phyloP scores from a whole-genome alignment of 2,329 filamentous ascomycete species.

The Orbilia brochopaga region DNA sequence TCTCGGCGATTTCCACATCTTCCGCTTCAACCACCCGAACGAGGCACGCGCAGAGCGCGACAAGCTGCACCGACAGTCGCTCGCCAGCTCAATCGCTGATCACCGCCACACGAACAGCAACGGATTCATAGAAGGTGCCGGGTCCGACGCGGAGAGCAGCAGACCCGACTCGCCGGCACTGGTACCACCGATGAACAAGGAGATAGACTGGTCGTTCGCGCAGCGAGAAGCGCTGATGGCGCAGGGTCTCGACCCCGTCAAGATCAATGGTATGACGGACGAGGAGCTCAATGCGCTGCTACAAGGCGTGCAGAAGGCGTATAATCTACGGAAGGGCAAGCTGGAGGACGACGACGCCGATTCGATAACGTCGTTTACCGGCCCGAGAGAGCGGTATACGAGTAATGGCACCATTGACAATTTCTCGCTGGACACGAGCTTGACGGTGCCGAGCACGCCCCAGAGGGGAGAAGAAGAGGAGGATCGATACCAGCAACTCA shows the following conservation, averaged over 20 bases:
- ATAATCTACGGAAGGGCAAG: constrained; percentile 72
- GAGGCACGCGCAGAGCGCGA: constrained; percentile 89
- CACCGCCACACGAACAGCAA: constrained; percentile 68
- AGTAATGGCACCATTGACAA: constrained; percentile 94
- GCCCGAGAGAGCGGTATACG: constrained; percentile 87
- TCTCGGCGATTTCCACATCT: constrained; percentile 96
- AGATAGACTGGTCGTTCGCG: constrained; percentile 94
- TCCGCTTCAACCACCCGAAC: constrained; percentile 96
- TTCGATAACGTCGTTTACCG: constrained; percentile 81
- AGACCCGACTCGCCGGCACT: constrained; percentile 80
- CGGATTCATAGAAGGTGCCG: constrained; percentile 52
- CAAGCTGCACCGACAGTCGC: constrained; percentile 70
- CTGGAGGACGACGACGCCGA: constrained; percentile 83
- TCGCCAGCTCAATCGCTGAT: constrained; percentile 62
- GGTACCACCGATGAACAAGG: constrained; percentile 69
- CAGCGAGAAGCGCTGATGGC: constrained; percentile 79
- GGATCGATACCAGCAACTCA: constrained; percentile 73
- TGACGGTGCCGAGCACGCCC: constrained; percentile 94
- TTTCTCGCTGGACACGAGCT: constrained; percentile 88
- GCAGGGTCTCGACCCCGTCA: constrained; percentile 83
- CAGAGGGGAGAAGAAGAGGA: constrained; percentile 76
- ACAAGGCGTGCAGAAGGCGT: constrained; percentile 90
- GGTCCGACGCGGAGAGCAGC: constrained; percentile 77
- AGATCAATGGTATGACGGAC: constrained; percentile 85
- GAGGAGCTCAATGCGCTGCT: constrained; percentile 93